These are phyloP conservation scores for Fusarium gaditjirri DNA, from an alignment of 2,329 filamentous ascomycete species.

Conservation along the genomic window DNA sequence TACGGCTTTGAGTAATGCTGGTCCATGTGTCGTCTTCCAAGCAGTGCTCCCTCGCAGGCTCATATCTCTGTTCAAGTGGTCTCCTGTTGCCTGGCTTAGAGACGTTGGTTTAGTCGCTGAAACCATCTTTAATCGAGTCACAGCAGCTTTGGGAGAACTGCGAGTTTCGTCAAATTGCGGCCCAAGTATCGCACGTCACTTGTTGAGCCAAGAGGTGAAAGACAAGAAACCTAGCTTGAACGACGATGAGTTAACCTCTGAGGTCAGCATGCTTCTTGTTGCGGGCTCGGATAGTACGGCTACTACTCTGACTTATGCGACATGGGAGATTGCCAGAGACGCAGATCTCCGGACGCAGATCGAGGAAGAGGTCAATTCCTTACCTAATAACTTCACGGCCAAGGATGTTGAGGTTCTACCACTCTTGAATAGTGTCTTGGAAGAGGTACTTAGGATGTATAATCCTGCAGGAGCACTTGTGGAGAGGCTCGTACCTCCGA, in stretches of 20 bases:
- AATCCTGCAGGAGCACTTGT: conserved; percentile 2
- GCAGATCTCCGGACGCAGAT: not conserved
- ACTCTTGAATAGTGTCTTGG: not conserved
- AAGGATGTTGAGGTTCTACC: not conserved
- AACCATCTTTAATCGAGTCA: not conserved
- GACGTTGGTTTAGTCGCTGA: not conserved
- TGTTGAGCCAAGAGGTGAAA: not conserved
- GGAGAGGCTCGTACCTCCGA: not conserved
- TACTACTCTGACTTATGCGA: conserved; percentile 1
- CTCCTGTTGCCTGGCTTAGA: not conserved
- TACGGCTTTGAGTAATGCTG: not conserved
- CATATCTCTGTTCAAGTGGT: not conserved
- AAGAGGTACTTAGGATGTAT: not conserved
- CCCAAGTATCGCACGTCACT: not conserved
- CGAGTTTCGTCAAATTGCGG: not conserved
- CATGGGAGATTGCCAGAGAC: conserved; percentile 4
- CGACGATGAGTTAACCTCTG: conserved; percentile 9
- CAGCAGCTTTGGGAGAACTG: not conserved
- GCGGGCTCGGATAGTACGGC: conserved; percentile 17
- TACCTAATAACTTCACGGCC: not conserved
- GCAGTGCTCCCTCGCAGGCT: not conserved
- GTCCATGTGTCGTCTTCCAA: not conserved
- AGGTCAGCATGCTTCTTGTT: conserved; percentile 6
- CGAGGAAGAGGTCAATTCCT: not conserved
- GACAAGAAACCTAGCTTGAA: not conserved